Evolutionary conservation across 768 basidiomycete genomes (phyloP).

Genomic region (Rhodotorula diobovata): DNA sequence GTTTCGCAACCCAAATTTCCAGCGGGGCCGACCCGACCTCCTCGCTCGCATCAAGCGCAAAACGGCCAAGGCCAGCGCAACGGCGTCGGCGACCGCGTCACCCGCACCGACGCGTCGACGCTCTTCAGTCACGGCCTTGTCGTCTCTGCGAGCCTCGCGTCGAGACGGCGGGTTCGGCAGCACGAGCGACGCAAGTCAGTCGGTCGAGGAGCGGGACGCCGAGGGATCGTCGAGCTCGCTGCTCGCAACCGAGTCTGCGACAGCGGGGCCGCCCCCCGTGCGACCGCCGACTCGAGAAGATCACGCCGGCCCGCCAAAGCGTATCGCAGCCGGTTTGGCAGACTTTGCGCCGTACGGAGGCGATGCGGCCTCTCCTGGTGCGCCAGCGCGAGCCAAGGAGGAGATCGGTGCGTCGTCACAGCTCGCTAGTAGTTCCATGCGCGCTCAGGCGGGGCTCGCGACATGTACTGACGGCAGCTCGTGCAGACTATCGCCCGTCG

Average conservation of each 20-base stretch:
- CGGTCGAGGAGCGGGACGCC: slow-evolving; percentile 14
- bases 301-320: not conserved
- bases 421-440: not conserved
- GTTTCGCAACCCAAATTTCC: slow-evolving; percentile 54
- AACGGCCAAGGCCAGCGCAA: slow-evolving; percentile 15
- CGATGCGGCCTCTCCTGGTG: not conserved
- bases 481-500: not conserved
- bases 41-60: slow-evolving; percentile 56
- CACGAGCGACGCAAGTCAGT: slow-evolving; percentile 3
- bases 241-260: accelerated
- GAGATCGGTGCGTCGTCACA: not conserved
- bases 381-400: not conserved
- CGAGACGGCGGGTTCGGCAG: not conserved
- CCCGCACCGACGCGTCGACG: not conserved
- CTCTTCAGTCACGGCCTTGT: not conserved
- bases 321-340: not conserved
- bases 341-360: slow-evolving; percentile 10
- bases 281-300: not conserved
- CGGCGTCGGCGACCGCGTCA: not conserved
- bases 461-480: no score
- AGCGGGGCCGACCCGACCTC: slow-evolving; percentile 54
- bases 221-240: not conserved
- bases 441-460: no score
- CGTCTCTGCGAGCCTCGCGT: slow-evolving; percentile 1
- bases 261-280: not conserved